Percentiles rank a stretch among this genome's conserved stretches.
Evolutionary conservation across 208 protist species (phyloP).

Genomic region (Trypanosoma lewisi): DNA sequence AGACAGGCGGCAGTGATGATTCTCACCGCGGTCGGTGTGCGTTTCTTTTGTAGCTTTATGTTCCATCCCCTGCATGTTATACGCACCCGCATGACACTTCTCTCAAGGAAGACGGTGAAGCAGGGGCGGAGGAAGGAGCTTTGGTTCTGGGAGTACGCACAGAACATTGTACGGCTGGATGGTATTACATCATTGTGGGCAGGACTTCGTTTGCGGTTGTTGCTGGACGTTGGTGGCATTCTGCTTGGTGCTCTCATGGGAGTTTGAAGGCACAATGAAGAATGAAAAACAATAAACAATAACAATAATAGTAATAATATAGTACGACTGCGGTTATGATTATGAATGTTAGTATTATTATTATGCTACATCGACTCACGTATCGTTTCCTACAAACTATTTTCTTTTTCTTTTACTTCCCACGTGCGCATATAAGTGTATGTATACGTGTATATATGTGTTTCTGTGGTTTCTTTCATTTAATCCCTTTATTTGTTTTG

Average conservation of each 20-base stretch:
- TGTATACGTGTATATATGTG: constrained; percentile 5
- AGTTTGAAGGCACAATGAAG: neutral
- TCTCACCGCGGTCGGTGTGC: constrained; percentile 21
- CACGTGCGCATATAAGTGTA: neutral
- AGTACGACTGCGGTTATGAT: too few relatives aligned
- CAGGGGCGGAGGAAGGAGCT: constrained; percentile 29
- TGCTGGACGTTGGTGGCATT: constrained; percentile 13
- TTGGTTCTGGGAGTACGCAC: constrained; percentile 49
- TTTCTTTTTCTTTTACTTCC: neutral
- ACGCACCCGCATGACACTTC: constrained; percentile 35
- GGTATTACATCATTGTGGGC: constrained; percentile 73
- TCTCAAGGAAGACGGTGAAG: neutral
- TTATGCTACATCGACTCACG: too few relatives aligned
- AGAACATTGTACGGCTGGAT: constrained; percentile 58
- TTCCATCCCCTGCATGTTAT: constrained; percentile 44
- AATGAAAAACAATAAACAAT: neutral
- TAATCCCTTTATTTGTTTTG: neutral
- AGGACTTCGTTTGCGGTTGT: constrained; percentile 30
- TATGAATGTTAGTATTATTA: neutral
- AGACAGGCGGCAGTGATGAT: constrained; percentile 22
- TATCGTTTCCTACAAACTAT: too few relatives aligned
- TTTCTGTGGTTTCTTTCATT: neutral
- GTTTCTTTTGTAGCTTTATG: constrained; percentile 16
- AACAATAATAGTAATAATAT: neutral
- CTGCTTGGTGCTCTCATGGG: neutral